Evolutionary conservation across 2,329 filamentous ascomycete species (phyloP).

Genomic region (Alternaria novae-zelandiae): DNA sequence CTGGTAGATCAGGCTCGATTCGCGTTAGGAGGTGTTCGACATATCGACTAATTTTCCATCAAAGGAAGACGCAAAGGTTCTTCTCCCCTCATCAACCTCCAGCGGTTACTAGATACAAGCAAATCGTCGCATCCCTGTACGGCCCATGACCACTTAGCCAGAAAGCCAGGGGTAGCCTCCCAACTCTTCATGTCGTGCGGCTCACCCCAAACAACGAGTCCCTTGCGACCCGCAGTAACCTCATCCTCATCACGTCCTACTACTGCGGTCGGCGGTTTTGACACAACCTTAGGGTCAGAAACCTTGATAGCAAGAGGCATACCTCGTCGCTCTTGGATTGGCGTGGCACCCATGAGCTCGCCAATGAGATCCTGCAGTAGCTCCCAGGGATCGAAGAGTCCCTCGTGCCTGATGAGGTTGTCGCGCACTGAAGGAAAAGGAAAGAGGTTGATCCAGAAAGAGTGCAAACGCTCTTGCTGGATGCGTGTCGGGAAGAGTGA

Average conservation of each 20-base stretch:
- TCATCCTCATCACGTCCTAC: conserved; percentile 2
- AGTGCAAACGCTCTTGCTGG: conserved; percentile 58
- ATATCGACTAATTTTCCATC: neutral
- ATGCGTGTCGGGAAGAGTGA: conserved; percentile 57
- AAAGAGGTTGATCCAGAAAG: conserved; percentile 62
- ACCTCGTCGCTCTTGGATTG: neutral
- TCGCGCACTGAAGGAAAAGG: conserved; percentile 63
- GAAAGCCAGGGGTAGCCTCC: conserved; percentile 13
- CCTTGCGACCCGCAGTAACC: neutral
- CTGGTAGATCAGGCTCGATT: neutral
- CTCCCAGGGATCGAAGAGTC: conserved; percentile 5
- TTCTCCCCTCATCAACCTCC: conserved; percentile 2
- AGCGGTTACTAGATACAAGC: conserved; percentile 6
- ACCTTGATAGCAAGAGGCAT: neutral
- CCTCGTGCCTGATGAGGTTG: conserved; percentile 50
- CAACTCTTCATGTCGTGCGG: conserved; percentile 9
- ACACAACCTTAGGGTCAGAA: neutral
- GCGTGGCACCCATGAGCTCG: conserved; percentile 2
- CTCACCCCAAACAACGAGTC: conserved; percentile 19
- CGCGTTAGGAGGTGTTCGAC: no score
- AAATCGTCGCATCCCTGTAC: conserved; percentile 13
- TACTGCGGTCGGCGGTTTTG: neutral
- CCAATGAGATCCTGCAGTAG: conserved; percentile 7
- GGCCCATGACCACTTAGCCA: conserved; percentile 11
- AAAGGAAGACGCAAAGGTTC: neutral